Conservation (phyloP, 768 basidiomycete species). For the Termitomyces sp. region DNA sequence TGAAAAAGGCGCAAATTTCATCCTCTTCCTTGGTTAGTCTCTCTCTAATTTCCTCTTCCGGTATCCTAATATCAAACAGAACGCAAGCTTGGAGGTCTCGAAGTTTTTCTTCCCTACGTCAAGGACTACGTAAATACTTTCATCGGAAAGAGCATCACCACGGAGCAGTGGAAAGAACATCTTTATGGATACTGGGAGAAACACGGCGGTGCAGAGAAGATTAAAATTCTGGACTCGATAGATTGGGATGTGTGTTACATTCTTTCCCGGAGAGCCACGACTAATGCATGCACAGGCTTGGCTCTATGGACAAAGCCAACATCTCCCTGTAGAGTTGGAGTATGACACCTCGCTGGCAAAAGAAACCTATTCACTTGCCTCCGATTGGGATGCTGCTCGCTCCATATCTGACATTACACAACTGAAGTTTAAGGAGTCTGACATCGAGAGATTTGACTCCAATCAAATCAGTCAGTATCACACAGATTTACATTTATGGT, state of each 20-base stretch:
- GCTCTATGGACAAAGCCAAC: slow-evolving; percentile 74
- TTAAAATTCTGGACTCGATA: slow-evolving; percentile 59
- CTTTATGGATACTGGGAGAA: slow-evolving; percentile 64
- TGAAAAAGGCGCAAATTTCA: slow-evolving; percentile 85
- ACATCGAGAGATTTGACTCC: slow-evolving; percentile 60
- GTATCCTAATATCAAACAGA: slow-evolving; percentile 31
- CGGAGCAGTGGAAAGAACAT: slow-evolving; percentile 78
- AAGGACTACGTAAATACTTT: slow-evolving; percentile 79
- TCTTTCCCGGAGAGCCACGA: background rate
- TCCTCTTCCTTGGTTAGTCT: slow-evolving; percentile 70
- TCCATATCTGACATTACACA: slow-evolving; percentile 32
- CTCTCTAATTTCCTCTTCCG: background rate
- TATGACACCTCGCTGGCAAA: slow-evolving; percentile 72
- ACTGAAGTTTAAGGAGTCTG: slow-evolving; percentile 50
- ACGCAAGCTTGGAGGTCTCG: slow-evolving; percentile 70
- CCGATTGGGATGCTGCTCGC: slow-evolving; percentile 67
- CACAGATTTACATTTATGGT: background rate
- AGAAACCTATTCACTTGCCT: slow-evolving; percentile 66
- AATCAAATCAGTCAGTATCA: slow-evolving; percentile 64
- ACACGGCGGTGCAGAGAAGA: slow-evolving; percentile 53
- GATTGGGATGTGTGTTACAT: slow-evolving; percentile 64
- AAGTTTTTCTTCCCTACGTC: slow-evolving; percentile 81
- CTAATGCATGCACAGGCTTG: slow-evolving; percentile 46
- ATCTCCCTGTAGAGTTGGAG: slow-evolving; percentile 67
- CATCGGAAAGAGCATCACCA: slow-evolving; percentile 78